Conservation (phyloP, 2,329 filamentous ascomycete species). For the Paecilomyces variotii region DNA sequence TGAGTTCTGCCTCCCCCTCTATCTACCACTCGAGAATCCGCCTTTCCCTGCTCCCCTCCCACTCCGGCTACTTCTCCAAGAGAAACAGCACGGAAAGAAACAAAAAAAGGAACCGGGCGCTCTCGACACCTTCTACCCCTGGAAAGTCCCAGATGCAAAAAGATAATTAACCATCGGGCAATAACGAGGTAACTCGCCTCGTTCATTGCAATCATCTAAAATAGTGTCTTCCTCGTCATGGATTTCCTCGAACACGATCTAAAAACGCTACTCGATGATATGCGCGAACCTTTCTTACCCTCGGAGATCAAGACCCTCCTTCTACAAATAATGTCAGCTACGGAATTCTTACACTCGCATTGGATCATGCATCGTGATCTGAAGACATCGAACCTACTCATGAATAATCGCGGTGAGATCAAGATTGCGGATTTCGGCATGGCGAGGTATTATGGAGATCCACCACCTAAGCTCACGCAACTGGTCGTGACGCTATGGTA, state of each 20-base stretch:
- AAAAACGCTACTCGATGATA: slow-evolving; percentile 84
- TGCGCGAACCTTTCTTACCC: slow-evolving; percentile 86
- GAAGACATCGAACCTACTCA: slow-evolving; percentile 86
- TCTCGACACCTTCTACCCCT: slow-evolving; percentile 7
- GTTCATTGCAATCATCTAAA: slow-evolving; percentile 10
- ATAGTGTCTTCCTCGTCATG: slow-evolving; percentile 85
- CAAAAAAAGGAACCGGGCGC: background rate
- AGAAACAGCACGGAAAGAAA: background rate
- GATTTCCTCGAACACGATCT: slow-evolving; percentile 97
- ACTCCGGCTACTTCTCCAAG: too few species aligned
- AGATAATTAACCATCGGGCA: slow-evolving; percentile 24
- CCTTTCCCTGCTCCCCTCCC: background rate
- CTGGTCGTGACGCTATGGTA: slow-evolving; percentile 98
- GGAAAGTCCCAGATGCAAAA: slow-evolving; percentile 30
- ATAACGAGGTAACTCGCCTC: slow-evolving; percentile 5
- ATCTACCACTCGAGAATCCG: background rate
- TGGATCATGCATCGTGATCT: slow-evolving; percentile 92
- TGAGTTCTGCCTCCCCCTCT: slow-evolving; percentile 27
- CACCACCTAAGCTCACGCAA: slow-evolving; percentile 71
- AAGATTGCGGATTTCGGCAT: slow-evolving; percentile 98
- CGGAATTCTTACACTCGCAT: slow-evolving; percentile 76
- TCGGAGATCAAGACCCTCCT: slow-evolving; percentile 90
- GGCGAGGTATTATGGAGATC: slow-evolving; percentile 80
- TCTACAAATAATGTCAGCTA: slow-evolving; percentile 69
- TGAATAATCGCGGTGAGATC: slow-evolving; percentile 89